Percentiles rank a stretch among this genome's conserved stretches.
Evolutionary conservation across 371 early-diverging fungal genomes (phyloP).

Genomic region (Mucor lusitanicus): DNA sequence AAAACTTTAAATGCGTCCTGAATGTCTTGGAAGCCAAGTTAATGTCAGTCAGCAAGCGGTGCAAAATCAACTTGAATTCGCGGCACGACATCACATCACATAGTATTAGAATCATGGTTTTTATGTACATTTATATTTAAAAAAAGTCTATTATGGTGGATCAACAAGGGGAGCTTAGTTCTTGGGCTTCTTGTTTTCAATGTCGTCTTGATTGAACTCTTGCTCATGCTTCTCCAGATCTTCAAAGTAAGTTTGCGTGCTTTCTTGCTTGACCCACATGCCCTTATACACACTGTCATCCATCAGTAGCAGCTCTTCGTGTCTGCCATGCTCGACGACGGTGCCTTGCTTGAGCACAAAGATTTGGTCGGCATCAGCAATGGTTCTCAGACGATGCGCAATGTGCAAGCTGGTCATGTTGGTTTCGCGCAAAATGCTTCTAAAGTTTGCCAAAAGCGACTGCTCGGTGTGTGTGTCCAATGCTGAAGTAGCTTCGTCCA

Average conservation of each 20-base stretch:
- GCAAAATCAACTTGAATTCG: too few relatives aligned
- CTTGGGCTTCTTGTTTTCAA: neutral
- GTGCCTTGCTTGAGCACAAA: conserved; percentile 73
- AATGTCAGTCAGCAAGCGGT: too few relatives aligned
- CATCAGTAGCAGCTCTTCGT: conserved; percentile 63
- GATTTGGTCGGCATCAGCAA: conserved; percentile 79
- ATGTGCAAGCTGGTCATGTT: conserved; percentile 75
- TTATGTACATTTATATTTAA: neutral
- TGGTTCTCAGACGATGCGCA: conserved; percentile 80
- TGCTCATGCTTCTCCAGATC: conserved; percentile 22
- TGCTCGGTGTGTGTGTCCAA: conserved; percentile 91
- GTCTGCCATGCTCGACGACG: conserved; percentile 69
- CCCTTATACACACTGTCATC: conserved; percentile 72
- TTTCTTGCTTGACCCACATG: conserved; percentile 88
- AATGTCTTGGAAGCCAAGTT: too few relatives aligned
- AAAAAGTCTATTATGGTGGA: neutral
- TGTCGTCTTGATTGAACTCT: conserved; percentile 12
- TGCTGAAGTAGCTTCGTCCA: conserved; percentile 96
- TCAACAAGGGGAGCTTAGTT: neutral
- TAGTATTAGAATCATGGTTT: too few relatives aligned
- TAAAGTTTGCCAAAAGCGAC: conserved; percentile 75
- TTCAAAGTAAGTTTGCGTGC: conserved; percentile 15
- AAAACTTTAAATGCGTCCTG: too few relatives aligned
- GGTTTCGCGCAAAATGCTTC: conserved; percentile 64
- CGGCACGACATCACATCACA: too few relatives aligned